phyloP scores from a whole-genome alignment of 768 basidiomycete genomes.

The Rhizopogon vinicolor region DNA sequence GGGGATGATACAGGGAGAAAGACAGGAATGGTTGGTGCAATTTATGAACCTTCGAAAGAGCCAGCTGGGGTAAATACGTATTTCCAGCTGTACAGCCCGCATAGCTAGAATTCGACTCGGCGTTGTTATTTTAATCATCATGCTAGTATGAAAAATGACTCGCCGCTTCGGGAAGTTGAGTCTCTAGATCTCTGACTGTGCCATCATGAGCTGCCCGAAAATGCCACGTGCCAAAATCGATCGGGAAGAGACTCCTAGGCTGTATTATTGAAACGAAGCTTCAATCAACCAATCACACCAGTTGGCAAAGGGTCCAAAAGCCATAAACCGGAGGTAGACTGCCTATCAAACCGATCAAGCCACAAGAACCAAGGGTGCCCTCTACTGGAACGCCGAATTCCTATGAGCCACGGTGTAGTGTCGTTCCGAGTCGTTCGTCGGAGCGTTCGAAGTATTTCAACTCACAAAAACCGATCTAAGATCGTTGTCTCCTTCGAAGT shows the following conservation, averaged over 20 bases:
- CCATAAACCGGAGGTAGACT: background rate
- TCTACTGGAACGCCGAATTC: background rate
- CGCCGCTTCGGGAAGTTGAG: conserved; percentile 18
- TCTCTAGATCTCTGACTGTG: background rate
- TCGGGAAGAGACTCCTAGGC: background rate
- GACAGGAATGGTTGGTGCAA: conserved; percentile 14
- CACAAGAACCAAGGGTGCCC: background rate
- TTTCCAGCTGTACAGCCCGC: conserved; percentile 30
- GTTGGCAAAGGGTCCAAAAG: background rate
- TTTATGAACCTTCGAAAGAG: conserved; percentile 25
- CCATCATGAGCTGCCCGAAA: conserved; percentile 16
- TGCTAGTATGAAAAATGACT: conserved; percentile 20
- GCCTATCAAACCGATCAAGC: background rate
- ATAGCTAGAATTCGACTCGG: conserved; percentile 20
- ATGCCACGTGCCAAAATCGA: conserved; percentile 3
- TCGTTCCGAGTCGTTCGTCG: background rate
- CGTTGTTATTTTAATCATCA: conserved; percentile 25
- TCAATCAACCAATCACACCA: conserved; percentile 6
- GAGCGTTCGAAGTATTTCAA: background rate
- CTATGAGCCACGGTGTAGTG: background rate
- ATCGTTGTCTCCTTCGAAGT: background rate
- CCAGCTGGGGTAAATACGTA: conserved; percentile 26
- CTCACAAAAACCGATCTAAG: background rate
- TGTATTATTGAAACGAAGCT: background rate
- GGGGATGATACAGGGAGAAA: conserved; percentile 8